Conservation (phyloP, 495 filamentous ascomycete genomes). For the Cercophora newfieldiana region DNA sequence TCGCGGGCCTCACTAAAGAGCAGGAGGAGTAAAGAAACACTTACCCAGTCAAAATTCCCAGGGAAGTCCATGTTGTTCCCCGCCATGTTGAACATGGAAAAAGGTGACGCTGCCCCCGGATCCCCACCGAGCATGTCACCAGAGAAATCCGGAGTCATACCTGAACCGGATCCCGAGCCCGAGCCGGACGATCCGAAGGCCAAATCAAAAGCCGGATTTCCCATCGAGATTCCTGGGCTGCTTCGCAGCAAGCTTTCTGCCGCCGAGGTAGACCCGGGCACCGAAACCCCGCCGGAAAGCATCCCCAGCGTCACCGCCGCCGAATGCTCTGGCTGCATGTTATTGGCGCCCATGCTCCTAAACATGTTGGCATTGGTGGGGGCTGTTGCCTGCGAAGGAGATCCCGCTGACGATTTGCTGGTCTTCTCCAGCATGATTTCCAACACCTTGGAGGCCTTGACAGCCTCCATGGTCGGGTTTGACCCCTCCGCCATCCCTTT, state of each 20-base stretch:
- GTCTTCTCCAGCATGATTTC: constrained; percentile 78
- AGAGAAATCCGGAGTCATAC: constrained; percentile 49
- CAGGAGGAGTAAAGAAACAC: constrained; percentile 20
- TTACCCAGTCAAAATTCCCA: constrained; percentile 76
- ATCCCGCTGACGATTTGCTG: constrained; percentile 37
- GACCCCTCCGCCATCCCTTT: constrained; percentile 61
- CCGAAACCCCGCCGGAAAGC: constrained; percentile 65
- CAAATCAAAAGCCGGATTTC: constrained; percentile 39
- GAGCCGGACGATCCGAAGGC: constrained; percentile 27
- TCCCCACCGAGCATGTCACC: constrained; percentile 57
- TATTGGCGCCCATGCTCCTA: constrained; percentile 28
- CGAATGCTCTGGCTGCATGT: constrained; percentile 59
- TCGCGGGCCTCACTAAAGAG: no score
- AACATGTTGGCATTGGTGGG: constrained; percentile 25
- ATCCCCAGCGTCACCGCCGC: constrained; percentile 83
- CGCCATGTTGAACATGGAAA: constrained; percentile 46
- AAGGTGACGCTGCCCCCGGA: constrained; percentile 55
- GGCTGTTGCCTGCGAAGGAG: constrained; percentile 28
- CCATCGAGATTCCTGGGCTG: constrained; percentile 38
- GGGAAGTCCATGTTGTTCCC: constrained; percentile 44
- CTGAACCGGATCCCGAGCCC: constrained; percentile 26
- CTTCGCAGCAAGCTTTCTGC: constrained; percentile 30
- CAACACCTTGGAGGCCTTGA: constrained; percentile 76
- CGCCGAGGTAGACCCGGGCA: constrained; percentile 51
- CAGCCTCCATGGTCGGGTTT: constrained; percentile 74